These are phyloP conservation scores for Candida maltosa DNA, from an alignment of 805 yeast genomes.

Conservation along the genomic window DNA sequence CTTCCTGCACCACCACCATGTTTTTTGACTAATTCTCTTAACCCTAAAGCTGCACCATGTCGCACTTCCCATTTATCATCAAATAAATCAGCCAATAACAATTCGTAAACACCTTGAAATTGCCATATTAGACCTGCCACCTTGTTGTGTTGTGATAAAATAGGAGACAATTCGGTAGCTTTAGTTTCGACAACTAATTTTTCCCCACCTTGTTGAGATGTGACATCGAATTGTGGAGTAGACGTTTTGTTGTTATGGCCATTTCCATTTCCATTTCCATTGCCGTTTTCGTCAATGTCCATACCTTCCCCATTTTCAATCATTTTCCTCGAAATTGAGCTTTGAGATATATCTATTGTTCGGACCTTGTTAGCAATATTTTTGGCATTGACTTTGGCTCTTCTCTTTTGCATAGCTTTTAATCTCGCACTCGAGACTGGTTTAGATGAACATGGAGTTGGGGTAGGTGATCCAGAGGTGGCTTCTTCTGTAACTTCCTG, in stretches of 20 bases:
- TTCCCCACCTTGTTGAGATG: slow-evolving; percentile 76
- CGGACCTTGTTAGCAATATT: slow-evolving; percentile 39
- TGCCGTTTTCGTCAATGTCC: slow-evolving; percentile 9
- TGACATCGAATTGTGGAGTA: slow-evolving; percentile 52
- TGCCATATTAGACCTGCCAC: slow-evolving; percentile 85
- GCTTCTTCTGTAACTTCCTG: slow-evolving; percentile 6
- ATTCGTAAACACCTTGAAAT: slow-evolving; percentile 87
- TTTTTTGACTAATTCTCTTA: slow-evolving; percentile 76
- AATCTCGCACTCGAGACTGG: slow-evolving; percentile 65
- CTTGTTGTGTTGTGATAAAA: slow-evolving; percentile 66
- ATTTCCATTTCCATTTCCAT: slow-evolving; percentile 30
- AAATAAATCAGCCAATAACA: slow-evolving; percentile 73
- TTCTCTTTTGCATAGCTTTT: slow-evolving; percentile 91
- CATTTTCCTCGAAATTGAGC: slow-evolving; percentile 59
- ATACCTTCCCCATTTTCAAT: slow-evolving; percentile 35
- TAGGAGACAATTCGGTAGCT: slow-evolving; percentile 60
- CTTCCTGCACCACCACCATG: slow-evolving; percentile 89
- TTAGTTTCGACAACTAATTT: slow-evolving; percentile 83
- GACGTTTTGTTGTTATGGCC: slow-evolving; percentile 17
- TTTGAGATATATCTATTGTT: slow-evolving; percentile 68
- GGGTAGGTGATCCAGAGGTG: slow-evolving; percentile 4
- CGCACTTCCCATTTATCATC: slow-evolving; percentile 90
- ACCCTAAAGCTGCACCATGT: slow-evolving; percentile 92
- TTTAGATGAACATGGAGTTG: slow-evolving; percentile 19
- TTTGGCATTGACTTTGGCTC: slow-evolving; percentile 71